Percentiles rank a stretch among this genome's conserved stretches.
phyloP scores from a whole-genome alignment of 1,284 basidiomycete genomes.

The Psilocybe mexicana region DNA sequence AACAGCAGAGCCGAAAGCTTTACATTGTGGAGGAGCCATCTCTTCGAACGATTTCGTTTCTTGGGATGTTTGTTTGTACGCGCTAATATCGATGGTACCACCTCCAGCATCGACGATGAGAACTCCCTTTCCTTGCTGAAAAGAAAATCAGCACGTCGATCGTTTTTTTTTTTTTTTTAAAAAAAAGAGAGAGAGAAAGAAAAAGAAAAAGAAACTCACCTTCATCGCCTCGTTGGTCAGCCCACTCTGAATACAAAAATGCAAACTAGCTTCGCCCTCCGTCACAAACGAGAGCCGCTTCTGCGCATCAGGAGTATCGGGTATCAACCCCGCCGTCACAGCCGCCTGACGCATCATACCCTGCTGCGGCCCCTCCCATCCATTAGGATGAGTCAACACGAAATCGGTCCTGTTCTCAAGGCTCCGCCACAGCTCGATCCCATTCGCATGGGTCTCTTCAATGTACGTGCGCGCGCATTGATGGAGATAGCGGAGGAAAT shows the following conservation, averaged over 20 bases:
- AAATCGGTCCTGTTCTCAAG: slow-evolving; percentile 25
- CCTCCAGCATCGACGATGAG: slow-evolving; percentile 60
- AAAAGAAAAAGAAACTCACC: slow-evolving; percentile 27
- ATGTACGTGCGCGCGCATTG: slow-evolving; percentile 28
- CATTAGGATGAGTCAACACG: slow-evolving; percentile 44
- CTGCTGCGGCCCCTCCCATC: slow-evolving; percentile 47
- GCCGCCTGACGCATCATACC: slow-evolving; percentile 42
- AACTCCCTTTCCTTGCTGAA: slow-evolving; percentile 42
- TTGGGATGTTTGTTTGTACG: slow-evolving; percentile 37
- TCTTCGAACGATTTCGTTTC: slow-evolving; percentile 29
- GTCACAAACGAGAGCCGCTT: slow-evolving; percentile 46
- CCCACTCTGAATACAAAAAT: slow-evolving; percentile 45
- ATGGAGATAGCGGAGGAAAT: slow-evolving; percentile 30
- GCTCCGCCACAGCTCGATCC: slow-evolving; percentile 21
- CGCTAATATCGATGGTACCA: slow-evolving; percentile 56
- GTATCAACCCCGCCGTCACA: slow-evolving; percentile 37
- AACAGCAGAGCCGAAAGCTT: not conserved
- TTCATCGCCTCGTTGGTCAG: slow-evolving; percentile 39
- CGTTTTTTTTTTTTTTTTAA: too few species aligned
- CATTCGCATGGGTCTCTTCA: slow-evolving; percentile 28
- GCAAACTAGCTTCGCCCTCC: slow-evolving; percentile 53
- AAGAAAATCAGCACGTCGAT: not conserved
- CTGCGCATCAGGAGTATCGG: slow-evolving; percentile 31
- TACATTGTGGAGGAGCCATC: slow-evolving; percentile 33
- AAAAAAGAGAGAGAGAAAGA: too few species aligned